Percentiles rank a stretch among this genome's conserved stretches.
Evolutionary conservation across 495 filamentous ascomycete species (phyloP).

Genomic region (Sordaria brevicollis): DNA sequence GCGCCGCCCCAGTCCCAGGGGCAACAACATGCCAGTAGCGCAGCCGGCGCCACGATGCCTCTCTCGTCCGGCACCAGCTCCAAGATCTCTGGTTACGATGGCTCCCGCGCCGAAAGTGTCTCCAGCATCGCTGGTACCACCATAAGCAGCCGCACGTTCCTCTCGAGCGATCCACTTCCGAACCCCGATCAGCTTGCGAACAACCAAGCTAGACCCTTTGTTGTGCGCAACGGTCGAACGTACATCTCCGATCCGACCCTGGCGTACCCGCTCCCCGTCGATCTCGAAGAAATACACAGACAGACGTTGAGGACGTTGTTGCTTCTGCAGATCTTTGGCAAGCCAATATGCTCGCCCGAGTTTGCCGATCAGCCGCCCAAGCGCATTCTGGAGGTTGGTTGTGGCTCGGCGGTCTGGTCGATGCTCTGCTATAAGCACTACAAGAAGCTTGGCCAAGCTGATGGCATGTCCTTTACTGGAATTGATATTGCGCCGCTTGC

Average conservation of each 20-base stretch:
- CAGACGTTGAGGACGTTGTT: constrained; percentile 79
- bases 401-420: constrained; percentile 85
- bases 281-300: constrained; percentile 77
- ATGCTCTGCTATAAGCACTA: constrained; percentile 74
- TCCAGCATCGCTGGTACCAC: constrained; percentile 26
- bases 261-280: constrained; percentile 77
- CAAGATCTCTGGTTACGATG: constrained; percentile 8
- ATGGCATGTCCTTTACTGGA: constrained; percentile 61
- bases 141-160: constrained; percentile 25
- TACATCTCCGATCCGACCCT: constrained; percentile 69
- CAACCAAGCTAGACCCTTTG: constrained; percentile 50
- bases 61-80: constrained; percentile 18
- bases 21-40: constrained; percentile 22
- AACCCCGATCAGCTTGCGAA: constrained; percentile 13
- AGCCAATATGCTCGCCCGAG: constrained; percentile 63
- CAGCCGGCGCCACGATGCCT: constrained; percentile 19
- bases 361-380: constrained; percentile 55
- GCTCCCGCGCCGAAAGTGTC: constrained; percentile 28
- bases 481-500: constrained; percentile 73
- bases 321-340: constrained; percentile 68
- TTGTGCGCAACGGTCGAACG: constrained; percentile 63
- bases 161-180: constrained; percentile 21
- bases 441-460: constrained; percentile 43
- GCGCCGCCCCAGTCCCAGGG: neutral
- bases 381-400: constrained; percentile 77